A percentile compares a stretch with the other conserved stretches of the same genome.
Conservation (phyloP, 805 yeast genomes). For the Yamadazyma philogaea region DNA sequence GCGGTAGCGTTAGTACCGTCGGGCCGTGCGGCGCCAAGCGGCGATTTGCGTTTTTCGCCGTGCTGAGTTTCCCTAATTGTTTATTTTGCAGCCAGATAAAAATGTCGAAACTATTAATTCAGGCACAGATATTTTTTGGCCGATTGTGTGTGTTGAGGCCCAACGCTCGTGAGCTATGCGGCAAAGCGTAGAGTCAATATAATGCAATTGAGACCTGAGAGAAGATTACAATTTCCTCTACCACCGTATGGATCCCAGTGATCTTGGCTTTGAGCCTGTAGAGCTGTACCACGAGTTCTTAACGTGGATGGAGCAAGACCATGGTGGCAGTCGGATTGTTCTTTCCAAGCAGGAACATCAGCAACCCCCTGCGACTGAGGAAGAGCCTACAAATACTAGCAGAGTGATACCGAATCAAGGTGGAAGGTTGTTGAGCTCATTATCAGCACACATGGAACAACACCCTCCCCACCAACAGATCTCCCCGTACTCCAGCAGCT, state of each 20-base stretch:
- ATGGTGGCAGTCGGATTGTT: conserved; percentile 15
- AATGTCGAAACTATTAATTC: not conserved
- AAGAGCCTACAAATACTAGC: not conserved
- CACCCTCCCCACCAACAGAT: not conserved
- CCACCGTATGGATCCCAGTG: not conserved
- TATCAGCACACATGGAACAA: too few species aligned
- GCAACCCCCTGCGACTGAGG: not conserved
- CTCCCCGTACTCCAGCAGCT: conserved; percentile 1
- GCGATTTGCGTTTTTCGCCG: too few species aligned
- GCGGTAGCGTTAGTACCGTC: too few species aligned
- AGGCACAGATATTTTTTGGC: not conserved
- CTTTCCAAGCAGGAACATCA: conserved; percentile 1
- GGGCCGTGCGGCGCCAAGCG: too few species aligned
- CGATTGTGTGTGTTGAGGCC: not conserved
- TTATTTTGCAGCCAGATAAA: not conserved
- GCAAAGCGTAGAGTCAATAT: not conserved
- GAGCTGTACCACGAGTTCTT: conserved; percentile 28
- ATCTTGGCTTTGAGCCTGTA: conserved; percentile 11
- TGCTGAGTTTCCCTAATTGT: too few species aligned
- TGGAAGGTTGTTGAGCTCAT: too few species aligned
- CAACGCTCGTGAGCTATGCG: conserved; percentile 4
- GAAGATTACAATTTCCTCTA: not conserved
- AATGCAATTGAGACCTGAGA: not conserved
- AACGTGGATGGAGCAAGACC: conserved; percentile 21
- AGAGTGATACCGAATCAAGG: not conserved